Conservation (phyloP, 495 filamentous ascomycete species). For the Pyrenopolyporus hunteri region DNA sequence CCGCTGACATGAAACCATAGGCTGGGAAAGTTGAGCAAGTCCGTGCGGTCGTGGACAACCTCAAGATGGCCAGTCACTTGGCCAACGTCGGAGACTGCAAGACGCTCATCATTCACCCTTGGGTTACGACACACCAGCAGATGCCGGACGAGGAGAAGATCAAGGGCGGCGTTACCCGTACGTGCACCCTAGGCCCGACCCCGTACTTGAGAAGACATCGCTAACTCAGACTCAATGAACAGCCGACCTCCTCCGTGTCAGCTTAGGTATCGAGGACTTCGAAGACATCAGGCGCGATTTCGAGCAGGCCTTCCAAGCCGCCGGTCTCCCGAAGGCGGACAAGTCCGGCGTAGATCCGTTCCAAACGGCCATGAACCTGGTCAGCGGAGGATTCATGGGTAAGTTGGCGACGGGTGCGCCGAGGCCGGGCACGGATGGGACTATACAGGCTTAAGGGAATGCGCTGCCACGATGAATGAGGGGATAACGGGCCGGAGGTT, state of each 20-base stretch:
- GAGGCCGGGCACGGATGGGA: slow-evolving; percentile 43
- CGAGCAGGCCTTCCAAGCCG: slow-evolving; percentile 51
- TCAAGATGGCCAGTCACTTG: slow-evolving; percentile 49
- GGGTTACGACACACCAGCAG: slow-evolving; percentile 53
- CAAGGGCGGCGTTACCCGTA: slow-evolving; percentile 50
- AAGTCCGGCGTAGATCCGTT: slow-evolving; percentile 40
- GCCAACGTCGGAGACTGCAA: slow-evolving; percentile 54
- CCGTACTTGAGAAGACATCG: background rate
- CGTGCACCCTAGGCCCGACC: slow-evolving; percentile 11
- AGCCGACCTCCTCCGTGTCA: slow-evolving; percentile 49
- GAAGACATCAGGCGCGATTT: slow-evolving; percentile 51
- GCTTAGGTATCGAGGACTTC: slow-evolving; percentile 50
- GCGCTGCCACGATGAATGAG: background rate
- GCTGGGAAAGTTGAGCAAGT: slow-evolving; percentile 50
- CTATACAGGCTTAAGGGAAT: slow-evolving; percentile 23
- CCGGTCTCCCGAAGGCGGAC: slow-evolving; percentile 38
- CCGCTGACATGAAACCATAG: slow-evolving; percentile 29
- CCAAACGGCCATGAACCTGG: slow-evolving; percentile 39
- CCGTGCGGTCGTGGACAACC: slow-evolving; percentile 49
- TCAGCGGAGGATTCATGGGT: slow-evolving; percentile 43
- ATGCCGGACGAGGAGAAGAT: slow-evolving; percentile 53
- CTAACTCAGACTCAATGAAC: slow-evolving; percentile 2
- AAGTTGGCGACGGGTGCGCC: slow-evolving; percentile 41
- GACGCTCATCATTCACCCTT: slow-evolving; percentile 52
- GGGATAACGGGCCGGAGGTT: background rate